Conservation (phyloP, 176 grass and related monocot genomes). For the Carex myosuroides region DNA sequence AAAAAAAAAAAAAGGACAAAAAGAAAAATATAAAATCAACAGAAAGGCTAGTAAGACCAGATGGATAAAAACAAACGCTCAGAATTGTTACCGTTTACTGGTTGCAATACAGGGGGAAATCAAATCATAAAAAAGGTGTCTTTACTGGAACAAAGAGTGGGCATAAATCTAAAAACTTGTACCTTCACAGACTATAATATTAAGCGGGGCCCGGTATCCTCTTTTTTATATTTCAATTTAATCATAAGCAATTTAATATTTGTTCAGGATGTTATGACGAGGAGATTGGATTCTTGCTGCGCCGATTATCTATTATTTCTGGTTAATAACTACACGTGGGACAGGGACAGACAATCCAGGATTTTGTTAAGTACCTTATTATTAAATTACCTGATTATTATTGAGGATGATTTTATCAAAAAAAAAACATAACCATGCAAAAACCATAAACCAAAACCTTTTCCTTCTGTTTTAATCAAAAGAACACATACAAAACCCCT, state of each 20-base stretch:
- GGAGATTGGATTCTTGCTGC: constrained; percentile 14
- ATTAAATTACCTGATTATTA: not conserved
- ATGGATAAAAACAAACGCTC: not conserved
- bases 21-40: too few relatives aligned
- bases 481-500: not conserved
- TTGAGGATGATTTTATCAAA: not conserved
- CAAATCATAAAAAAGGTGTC: not conserved
- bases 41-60: too few relatives aligned
- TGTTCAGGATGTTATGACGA: not conserved
- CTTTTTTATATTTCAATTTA: constrained; percentile 3
- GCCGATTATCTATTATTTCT: not conserved
- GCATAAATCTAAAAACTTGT: not conserved
- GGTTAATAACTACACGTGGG: not conserved
- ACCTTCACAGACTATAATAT: not conserved
- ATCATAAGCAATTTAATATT: not conserved
- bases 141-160: not conserved
- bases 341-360: not conserved
- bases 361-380: not conserved
- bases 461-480: not conserved
- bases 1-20: too few relatives aligned
- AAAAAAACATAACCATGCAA: not conserved
- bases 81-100: not conserved
- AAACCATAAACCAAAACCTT: not conserved
- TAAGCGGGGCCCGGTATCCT: not conserved
- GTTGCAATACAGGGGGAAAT: not conserved